Conservation (phyloP, 2,329 filamentous ascomycete species). For the Cladosporium oxysporum region DNA sequence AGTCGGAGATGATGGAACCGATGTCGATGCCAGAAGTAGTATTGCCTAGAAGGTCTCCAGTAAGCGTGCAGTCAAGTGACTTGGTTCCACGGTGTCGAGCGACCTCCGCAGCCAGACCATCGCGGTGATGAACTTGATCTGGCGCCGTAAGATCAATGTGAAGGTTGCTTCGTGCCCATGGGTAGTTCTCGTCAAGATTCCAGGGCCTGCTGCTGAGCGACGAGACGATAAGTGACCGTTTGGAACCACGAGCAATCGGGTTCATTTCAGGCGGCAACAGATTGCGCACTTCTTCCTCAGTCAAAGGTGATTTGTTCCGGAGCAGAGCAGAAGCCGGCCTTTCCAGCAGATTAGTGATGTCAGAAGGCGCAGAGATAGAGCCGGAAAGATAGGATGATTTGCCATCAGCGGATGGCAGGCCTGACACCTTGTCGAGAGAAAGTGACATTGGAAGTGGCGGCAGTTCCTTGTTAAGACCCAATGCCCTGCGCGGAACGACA, state of each 20-base stretch:
- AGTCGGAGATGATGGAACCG: constrained; percentile 32
- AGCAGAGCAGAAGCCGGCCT: constrained; percentile 35
- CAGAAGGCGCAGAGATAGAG: constrained; percentile 36
- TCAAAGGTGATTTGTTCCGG: constrained; percentile 33
- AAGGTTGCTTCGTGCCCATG: constrained; percentile 43
- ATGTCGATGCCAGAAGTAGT: constrained; percentile 35
- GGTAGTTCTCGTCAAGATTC: constrained; percentile 51
- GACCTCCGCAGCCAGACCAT: constrained; percentile 32
- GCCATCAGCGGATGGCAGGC: constrained; percentile 26
- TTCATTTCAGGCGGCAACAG: constrained; percentile 37
- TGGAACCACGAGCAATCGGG: constrained; percentile 34
- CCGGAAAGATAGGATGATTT: constrained; percentile 35
- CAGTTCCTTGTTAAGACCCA: constrained; percentile 38
- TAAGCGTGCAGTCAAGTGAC: constrained; percentile 30
- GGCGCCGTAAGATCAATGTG: constrained; percentile 45
- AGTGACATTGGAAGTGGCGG: constrained; percentile 37
- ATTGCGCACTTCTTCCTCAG: constrained; percentile 35
- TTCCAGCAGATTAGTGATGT: constrained; percentile 28
- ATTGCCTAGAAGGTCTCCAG: constrained; percentile 24
- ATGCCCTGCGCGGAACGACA: constrained; percentile 25
- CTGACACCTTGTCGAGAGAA: constrained; percentile 32
- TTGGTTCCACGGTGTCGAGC: constrained; percentile 31
- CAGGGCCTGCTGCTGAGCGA: constrained; percentile 46
- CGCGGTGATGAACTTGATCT: constrained; percentile 34
- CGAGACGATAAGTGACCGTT: constrained; percentile 38